Evolutionary conservation across 768 basidiomycete species (phyloP).

Genomic region (Termitomyces sp.): DNA sequence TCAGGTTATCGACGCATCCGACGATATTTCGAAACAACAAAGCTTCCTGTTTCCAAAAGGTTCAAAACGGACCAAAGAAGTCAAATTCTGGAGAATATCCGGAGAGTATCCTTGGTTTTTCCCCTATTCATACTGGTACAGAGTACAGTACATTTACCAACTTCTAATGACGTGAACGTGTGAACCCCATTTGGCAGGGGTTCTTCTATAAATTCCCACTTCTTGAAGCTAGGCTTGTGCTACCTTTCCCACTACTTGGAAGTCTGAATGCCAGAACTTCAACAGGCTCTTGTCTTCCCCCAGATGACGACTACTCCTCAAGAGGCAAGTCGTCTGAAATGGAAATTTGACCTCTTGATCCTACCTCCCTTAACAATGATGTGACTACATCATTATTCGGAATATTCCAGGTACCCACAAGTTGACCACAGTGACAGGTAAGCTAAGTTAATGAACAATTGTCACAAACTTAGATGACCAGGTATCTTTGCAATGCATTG

Average conservation of each 20-base stretch:
- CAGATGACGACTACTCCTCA: constrained; percentile 12
- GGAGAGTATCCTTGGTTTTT: too few relatives aligned
- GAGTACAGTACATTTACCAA: too few relatives aligned
- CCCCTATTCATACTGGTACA: too few relatives aligned
- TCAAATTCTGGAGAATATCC: too few relatives aligned
- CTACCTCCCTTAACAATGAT: constrained; percentile 42
- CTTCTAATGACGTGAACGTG: too few relatives aligned
- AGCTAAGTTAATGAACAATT: neutral
- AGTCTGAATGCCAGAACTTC: constrained; percentile 1
- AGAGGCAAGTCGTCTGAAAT: constrained; percentile 24
- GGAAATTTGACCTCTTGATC: constrained; percentile 39
- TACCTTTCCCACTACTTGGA: neutral
- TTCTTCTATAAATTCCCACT: neutral
- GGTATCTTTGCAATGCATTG: constrained; percentile 47
- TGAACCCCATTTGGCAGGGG: neutral
- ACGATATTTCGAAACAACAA: too few relatives aligned
- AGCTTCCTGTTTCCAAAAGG: too few relatives aligned
- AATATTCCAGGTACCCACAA: neutral
- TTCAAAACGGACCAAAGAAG: too few relatives aligned
- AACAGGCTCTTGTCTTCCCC: neutral
- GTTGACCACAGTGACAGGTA: neutral
- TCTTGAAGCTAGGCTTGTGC: neutral
- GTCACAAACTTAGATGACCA: constrained; percentile 8
- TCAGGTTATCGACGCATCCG: too few relatives aligned
- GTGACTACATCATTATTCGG: constrained; percentile 20